These are phyloP conservation scores for Castanopsis chinensis DNA, from an alignment of 306 rosid genomes.

Conservation along the genomic window DNA sequence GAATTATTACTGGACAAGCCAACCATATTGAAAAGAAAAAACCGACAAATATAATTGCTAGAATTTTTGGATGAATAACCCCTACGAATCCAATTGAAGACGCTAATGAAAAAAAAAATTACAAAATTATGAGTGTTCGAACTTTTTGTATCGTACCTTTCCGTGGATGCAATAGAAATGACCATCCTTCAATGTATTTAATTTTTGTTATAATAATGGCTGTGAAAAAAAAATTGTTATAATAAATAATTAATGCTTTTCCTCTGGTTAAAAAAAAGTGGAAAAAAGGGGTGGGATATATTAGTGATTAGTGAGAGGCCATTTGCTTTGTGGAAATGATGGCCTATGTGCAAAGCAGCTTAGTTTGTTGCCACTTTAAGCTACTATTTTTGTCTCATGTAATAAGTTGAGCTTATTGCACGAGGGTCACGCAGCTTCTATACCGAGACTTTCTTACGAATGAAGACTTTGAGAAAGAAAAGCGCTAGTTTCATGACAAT, in stretches of 20 bases:
- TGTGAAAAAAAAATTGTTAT: too few relatives aligned
- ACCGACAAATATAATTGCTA: not conserved
- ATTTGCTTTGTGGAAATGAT: constrained; percentile 9
- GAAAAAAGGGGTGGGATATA: not conserved
- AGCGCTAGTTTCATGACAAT: not conserved
- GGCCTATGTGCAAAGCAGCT: constrained; percentile 4
- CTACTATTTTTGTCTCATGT: constrained; percentile 21
- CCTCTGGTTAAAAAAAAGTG: too few relatives aligned
- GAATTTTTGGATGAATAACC: not conserved
- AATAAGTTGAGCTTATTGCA: constrained; percentile 17
- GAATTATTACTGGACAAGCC: not conserved
- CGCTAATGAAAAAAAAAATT: not conserved
- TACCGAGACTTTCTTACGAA: not conserved
- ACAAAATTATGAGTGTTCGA: too few relatives aligned
- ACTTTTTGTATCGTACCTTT: too few relatives aligned
- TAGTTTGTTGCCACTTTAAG: constrained; percentile 16
- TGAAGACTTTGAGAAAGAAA: not conserved
- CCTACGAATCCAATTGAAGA: not conserved
- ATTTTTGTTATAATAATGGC: too few relatives aligned
- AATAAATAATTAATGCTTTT: too few relatives aligned
- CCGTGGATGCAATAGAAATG: too few relatives aligned
- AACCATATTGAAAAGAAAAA: not conserved
- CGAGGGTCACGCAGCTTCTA: not conserved
- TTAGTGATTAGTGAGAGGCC: not conserved
- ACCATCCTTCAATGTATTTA: too few relatives aligned